Percentiles rank a stretch among this genome's conserved stretches.
These are phyloP conservation scores for Raffaelea arxii DNA, from an alignment of 2,329 filamentous ascomycete species.

Conservation along the genomic window DNA sequence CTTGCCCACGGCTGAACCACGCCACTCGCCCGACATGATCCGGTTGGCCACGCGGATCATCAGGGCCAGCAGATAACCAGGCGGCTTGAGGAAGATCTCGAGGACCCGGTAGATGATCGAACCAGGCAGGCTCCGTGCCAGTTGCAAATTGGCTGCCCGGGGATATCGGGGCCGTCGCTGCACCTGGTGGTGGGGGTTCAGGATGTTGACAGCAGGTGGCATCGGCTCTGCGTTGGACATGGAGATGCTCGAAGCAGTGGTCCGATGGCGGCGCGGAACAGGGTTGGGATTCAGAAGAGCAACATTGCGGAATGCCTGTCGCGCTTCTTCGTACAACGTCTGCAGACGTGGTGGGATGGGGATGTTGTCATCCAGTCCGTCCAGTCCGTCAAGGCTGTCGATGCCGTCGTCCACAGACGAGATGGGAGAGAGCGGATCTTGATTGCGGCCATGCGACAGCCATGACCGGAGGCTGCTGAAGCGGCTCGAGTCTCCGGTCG, in stretches of 20 bases:
- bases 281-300: slow-evolving; percentile 1
- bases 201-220: slow-evolving; percentile 57
- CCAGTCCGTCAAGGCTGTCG: background rate
- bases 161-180: slow-evolving; percentile 8
- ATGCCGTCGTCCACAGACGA: background rate
- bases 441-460: slow-evolving; percentile 8
- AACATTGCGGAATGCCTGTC: background rate
- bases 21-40: slow-evolving; percentile 57
- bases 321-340: slow-evolving; percentile 11
- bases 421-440: slow-evolving; percentile 7
- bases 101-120: slow-evolving; percentile 68
- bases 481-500: slow-evolving; percentile 11
- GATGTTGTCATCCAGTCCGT: background rate
- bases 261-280: slow-evolving; percentile 39
- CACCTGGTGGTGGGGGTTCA: slow-evolving; percentile 27
- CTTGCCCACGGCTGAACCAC: slow-evolving; percentile 44
- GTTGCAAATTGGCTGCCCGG: slow-evolving; percentile 29
- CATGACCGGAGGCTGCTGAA: slow-evolving; percentile 15
- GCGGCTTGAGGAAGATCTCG: slow-evolving; percentile 70
- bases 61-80: slow-evolving; percentile 64
- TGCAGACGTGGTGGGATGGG: slow-evolving; percentile 5
- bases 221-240: slow-evolving; percentile 48
- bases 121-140: slow-evolving; percentile 43
- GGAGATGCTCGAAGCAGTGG: slow-evolving; percentile 40
- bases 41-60: slow-evolving; percentile 75